Conservation (phyloP, 2,329 filamentous ascomycete species). For the Aspergillus nomiae region DNA sequence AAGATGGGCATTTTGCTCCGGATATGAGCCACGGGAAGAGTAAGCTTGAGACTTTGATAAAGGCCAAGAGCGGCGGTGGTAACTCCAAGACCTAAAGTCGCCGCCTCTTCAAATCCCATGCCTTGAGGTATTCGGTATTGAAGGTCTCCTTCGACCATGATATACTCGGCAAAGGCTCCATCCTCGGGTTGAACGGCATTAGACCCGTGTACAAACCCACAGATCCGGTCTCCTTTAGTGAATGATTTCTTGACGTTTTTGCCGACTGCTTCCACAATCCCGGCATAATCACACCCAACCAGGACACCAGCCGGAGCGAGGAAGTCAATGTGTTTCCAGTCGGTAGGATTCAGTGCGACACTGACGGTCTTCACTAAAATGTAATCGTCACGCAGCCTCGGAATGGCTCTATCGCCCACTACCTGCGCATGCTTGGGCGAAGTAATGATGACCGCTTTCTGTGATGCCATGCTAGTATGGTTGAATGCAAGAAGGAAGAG, state of each 20-base stretch:
- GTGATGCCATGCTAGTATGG: slow-evolving; percentile 1
- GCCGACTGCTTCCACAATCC: slow-evolving; percentile 56
- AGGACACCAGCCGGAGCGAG: slow-evolving; percentile 39
- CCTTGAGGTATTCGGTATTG: slow-evolving; percentile 49
- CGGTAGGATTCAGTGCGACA: slow-evolving; percentile 58
- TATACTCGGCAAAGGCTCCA: slow-evolving; percentile 58
- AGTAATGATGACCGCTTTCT: slow-evolving; percentile 41
- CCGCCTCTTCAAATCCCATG: slow-evolving; percentile 54
- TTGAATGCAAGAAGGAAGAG: too few relatives aligned
- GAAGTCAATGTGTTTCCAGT: slow-evolving; percentile 54
- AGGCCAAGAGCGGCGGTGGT: slow-evolving; percentile 53
- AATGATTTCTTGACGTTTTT: slow-evolving; percentile 47
- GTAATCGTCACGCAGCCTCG: slow-evolving; percentile 50
- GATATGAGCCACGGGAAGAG: slow-evolving; percentile 25
- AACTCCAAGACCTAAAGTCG: slow-evolving; percentile 55
- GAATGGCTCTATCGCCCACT: slow-evolving; percentile 30
- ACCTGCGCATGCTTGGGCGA: slow-evolving; percentile 23
- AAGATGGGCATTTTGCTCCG: slow-evolving; percentile 25
- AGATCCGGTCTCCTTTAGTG: slow-evolving; percentile 55
- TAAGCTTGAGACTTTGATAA: slow-evolving; percentile 35
- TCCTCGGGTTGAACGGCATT: slow-evolving; percentile 46
- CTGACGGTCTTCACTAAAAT: slow-evolving; percentile 55
- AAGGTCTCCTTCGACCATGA: slow-evolving; percentile 53
- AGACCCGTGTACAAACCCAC: slow-evolving; percentile 53
- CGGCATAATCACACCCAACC: slow-evolving; percentile 58